phyloP scores from a whole-genome alignment of 208 protist genomes.

The Trypanosomatidae sp. region DNA sequence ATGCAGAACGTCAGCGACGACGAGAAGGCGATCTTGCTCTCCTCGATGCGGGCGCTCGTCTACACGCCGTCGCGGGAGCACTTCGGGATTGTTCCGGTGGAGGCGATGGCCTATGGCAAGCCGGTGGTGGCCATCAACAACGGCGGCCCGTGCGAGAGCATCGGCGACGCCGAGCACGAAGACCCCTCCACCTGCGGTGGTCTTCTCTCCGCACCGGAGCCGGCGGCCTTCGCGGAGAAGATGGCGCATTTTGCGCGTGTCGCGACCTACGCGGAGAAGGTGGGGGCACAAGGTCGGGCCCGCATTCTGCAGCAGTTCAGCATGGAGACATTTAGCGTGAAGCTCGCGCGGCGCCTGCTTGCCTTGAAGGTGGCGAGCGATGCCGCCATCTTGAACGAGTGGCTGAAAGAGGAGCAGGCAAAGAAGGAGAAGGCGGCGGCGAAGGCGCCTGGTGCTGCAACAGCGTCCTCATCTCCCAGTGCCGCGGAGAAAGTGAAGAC shows the following conservation, averaged over 20 bases:
- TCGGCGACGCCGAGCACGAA: constrained; percentile 20
- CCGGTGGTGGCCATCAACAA: constrained; percentile 91
- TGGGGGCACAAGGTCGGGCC: constrained; percentile 44
- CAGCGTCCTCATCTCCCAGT: no score
- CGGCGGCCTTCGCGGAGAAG: constrained; percentile 60
- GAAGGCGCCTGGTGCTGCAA: no score
- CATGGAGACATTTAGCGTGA: constrained; percentile 54
- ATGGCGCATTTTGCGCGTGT: constrained; percentile 40
- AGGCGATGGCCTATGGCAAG: constrained; percentile 75
- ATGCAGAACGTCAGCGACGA: constrained; percentile 80
- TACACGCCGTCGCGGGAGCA: constrained; percentile 96
- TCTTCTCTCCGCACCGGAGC: constrained; percentile 52
- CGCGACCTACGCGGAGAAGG: constrained; percentile 23
- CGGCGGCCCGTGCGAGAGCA: constrained; percentile 94
- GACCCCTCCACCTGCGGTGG: constrained; percentile 37
- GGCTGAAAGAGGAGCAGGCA: no score
- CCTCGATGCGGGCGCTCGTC: constrained; percentile 67
- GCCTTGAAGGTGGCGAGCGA: constrained; percentile 7
- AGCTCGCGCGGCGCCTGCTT: constrained; percentile 39
- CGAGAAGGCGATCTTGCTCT: constrained; percentile 71
- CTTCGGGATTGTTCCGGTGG: constrained; percentile 94
- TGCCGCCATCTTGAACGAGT: constrained; percentile 1
- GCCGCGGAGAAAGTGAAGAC: no score
- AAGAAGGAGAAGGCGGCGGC: no score
- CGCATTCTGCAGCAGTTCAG: constrained; percentile 47